phyloP scores from a whole-genome alignment of 805 yeast genomes.

The Maudiozyma bulderi region DNA sequence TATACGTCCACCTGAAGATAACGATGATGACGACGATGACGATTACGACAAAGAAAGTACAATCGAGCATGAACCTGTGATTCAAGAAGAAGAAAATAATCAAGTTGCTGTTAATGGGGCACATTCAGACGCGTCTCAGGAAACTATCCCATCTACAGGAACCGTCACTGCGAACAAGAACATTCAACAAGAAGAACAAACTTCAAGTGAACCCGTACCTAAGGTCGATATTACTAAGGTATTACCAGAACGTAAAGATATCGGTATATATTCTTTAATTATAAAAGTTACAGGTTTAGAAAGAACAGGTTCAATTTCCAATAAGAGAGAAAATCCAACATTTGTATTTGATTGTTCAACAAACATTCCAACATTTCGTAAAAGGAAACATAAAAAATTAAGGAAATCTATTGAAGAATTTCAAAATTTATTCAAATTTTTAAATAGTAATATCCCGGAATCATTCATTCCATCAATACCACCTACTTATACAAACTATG shows the following conservation, averaged over 20 bases:
- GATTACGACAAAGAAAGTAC: neutral
- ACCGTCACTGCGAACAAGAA: neutral
- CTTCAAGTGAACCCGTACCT: neutral
- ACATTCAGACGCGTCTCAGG: neutral
- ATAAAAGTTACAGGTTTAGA: constrained; percentile 64
- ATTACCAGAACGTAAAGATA: constrained; percentile 7
- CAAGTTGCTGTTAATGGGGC: neutral
- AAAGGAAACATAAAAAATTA: constrained; percentile 56
- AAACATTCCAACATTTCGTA: constrained; percentile 70
- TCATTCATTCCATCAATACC: constrained; percentile 91
- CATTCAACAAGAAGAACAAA: neutral
- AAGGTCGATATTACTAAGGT: neutral
- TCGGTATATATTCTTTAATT: constrained; percentile 31
- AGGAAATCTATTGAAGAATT: constrained; percentile 77
- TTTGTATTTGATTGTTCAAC: constrained; percentile 59
- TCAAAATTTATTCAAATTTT: constrained; percentile 62
- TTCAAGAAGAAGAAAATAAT: neutral
- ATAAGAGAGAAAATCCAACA: constrained; percentile 69
- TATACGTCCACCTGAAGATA: neutral
- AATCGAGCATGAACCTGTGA: too few species aligned
- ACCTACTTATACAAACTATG: constrained; percentile 61
- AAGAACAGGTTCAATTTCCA: constrained; percentile 40
- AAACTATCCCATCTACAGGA: neutral
- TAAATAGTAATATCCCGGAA: constrained; percentile 76
- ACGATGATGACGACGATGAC: neutral